Evolutionary conservation across 2,329 filamentous ascomycete species (phyloP), one percentile per base, ranked within the genome.

Genomic region (Botrytis byssoidea): DNA sequence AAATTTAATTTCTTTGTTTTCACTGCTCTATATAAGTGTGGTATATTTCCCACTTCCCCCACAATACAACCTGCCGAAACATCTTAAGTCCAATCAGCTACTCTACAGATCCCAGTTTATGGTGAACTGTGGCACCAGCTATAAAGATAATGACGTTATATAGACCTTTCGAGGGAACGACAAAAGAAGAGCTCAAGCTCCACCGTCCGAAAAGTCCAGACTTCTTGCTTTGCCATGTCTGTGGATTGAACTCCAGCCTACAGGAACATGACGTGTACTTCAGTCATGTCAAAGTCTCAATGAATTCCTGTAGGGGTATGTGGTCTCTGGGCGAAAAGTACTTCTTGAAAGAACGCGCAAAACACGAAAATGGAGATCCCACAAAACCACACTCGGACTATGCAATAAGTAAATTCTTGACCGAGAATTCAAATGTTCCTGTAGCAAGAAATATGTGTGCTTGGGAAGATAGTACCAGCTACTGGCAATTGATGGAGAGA

Each of bases 331-430:
- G 63, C 6, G 40, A 46, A 18, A 65, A 65, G n/a, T 65, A 65
- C 63, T 46, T 65, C 8, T 25, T 65, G 40, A 65, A 65, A 32
- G 63, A 65, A 4, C n/a, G 20, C 16, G 40, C 40, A 20, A 65
- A 8, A 9, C 5, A 46, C 42, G 5, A 1, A 18, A 0, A 0
- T 0, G 63, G 63, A 29, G 0, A 0, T 10, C 16, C 7, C 10
- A 4, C 3, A 12, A 9, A 1, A 29, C 37, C 37, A 1, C 22
- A 46, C 46, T 25, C 63, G 18, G 63, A 65, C 40, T 65, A 29
- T 25, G 37, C n/a, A 32, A 10, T 46, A 42, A 29, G 0, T 8
- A 65, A 32, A 32, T 22, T 65, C n/a, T 40, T 65, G n/a, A 7
- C 18, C 18, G 42, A 65, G 42, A 65, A 65, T 7, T 32, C 63